phyloP scores from a whole-genome alignment of 2,329 filamentous ascomycete genomes.

The Knufia fluminis region DNA sequence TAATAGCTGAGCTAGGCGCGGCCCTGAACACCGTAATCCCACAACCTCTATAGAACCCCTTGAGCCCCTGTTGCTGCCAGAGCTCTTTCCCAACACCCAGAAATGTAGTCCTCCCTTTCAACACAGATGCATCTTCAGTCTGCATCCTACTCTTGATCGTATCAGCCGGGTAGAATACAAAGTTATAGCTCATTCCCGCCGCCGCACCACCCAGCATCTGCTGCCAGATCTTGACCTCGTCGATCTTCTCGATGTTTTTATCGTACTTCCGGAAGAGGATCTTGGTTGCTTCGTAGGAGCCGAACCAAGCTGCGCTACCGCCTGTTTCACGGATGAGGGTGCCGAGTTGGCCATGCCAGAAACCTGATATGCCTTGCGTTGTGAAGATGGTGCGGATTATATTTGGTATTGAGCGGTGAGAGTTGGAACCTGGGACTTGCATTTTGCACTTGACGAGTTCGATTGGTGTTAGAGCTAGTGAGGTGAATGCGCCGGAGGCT shows the following conservation, averaged over 20 bases:
- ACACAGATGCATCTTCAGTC: constrained; percentile 53
- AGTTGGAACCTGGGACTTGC: constrained; percentile 55
- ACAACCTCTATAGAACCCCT: constrained; percentile 84
- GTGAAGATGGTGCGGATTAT: constrained; percentile 73
- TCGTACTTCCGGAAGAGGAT: constrained; percentile 57
- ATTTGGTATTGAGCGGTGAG: constrained; percentile 31
- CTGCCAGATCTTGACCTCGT: constrained; percentile 64
- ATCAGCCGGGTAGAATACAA: constrained; percentile 92
- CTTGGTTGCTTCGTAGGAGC: constrained; percentile 72
- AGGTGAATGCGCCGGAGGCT: constrained; percentile 79
- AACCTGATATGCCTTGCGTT: constrained; percentile 72
- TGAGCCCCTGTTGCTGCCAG: constrained; percentile 75
- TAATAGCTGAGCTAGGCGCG: constrained; percentile 93
- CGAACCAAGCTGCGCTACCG: constrained; percentile 91
- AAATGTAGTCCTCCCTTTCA: constrained; percentile 3
- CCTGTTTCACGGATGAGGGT: constrained; percentile 91
- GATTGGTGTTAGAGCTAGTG: constrained; percentile 82
- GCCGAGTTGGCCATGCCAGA: constrained; percentile 91
- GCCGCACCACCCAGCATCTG: constrained; percentile 79
- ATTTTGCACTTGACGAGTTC: constrained; percentile 98
- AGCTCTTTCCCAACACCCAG: constrained; percentile 46
- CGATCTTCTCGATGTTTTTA: constrained; percentile 23
- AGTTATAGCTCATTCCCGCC: constrained; percentile 92
- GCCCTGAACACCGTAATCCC: constrained; percentile 83
- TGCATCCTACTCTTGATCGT: constrained; percentile 98